phyloP scores from a whole-genome alignment of 495 filamentous ascomycete species.

The Penicillium pancosmium region DNA sequence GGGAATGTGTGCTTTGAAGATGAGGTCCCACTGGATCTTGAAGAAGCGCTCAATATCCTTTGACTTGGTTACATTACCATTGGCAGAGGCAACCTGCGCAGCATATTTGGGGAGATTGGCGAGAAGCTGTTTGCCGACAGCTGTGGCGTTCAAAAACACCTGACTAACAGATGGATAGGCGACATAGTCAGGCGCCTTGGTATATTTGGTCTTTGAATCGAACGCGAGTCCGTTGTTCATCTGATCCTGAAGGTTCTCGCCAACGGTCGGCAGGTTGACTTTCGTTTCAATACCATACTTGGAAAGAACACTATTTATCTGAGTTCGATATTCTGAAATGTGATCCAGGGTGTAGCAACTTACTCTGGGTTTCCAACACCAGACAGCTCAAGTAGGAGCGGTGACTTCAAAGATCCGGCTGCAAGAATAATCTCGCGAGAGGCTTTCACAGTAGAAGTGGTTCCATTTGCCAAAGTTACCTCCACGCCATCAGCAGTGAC shows the following conservation, averaged over 20 bases:
- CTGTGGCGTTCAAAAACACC: conserved; percentile 21
- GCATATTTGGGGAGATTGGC: conserved; percentile 23
- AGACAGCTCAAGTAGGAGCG: conserved; percentile 24
- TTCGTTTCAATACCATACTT: conserved; percentile 24
- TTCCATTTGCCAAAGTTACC: conserved; percentile 24
- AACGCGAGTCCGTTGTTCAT: conserved; percentile 27
- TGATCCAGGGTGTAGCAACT: neutral
- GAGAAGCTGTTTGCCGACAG: conserved; percentile 19
- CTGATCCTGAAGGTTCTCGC: conserved; percentile 29
- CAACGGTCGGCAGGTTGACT: conserved; percentile 24
- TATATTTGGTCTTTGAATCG: conserved; percentile 16
- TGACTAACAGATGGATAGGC: conserved; percentile 23
- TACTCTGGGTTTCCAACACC: conserved; percentile 25
- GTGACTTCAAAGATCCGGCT: conserved; percentile 22
- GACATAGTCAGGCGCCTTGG: conserved; percentile 20
- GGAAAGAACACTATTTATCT: conserved; percentile 17
- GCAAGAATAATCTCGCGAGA: conserved; percentile 25
- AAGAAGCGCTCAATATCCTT: conserved; percentile 23
- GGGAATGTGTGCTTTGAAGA: conserved; percentile 42
- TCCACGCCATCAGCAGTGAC: conserved; percentile 24
- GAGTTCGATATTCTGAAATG: neutral
- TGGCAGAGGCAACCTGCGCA: conserved; percentile 22
- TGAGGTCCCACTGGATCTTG: conserved; percentile 28
- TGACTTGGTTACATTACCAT: conserved; percentile 22
- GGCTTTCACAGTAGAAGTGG: conserved; percentile 20